Evolutionary conservation across 2,329 filamentous ascomycete genomes (phyloP).

Genomic region (Aspergillus costaricaensis): DNA sequence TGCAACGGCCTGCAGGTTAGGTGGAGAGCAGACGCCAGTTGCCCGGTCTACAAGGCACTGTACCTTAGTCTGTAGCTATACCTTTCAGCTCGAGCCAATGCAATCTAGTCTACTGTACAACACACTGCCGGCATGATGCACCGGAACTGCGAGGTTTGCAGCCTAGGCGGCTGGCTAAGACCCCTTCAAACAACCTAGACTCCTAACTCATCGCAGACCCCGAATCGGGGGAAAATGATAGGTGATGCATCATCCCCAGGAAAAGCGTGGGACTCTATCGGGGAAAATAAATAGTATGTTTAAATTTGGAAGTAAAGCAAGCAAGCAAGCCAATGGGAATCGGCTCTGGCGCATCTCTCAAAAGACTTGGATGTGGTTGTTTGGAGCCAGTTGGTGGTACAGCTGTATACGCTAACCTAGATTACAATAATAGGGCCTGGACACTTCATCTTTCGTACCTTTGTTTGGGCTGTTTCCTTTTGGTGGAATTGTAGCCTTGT

Average conservation of each 20-base stretch:
- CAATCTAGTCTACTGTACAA: slow-evolving; percentile 2
- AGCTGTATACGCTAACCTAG: slow-evolving; percentile 7
- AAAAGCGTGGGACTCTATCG: background rate
- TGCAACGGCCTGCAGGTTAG: slow-evolving; percentile 15
- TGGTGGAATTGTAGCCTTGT: background rate
- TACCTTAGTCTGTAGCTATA: slow-evolving; percentile 8
- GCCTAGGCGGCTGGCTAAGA: slow-evolving; percentile 11
- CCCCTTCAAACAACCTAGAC: slow-evolving; percentile 9
- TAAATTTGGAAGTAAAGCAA: background rate
- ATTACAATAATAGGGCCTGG: background rate
- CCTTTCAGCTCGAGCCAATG: slow-evolving; percentile 2
- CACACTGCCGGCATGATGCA: slow-evolving; percentile 11
- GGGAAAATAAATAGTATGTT: background rate
- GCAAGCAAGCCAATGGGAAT: background rate
- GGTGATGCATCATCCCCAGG: background rate
- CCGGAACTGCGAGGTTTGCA: slow-evolving; percentile 15
- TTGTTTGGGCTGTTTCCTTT: slow-evolving; percentile 4
- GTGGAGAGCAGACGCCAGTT: slow-evolving; percentile 15
- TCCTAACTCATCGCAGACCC: background rate
- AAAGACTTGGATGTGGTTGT: slow-evolving; percentile 20
- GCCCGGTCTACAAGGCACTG: slow-evolving; percentile 11
- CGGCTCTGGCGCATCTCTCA: background rate
- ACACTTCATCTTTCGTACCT: slow-evolving; percentile 7
- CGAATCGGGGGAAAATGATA: background rate
- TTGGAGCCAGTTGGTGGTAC: slow-evolving; percentile 26